A percentile compares a stretch with the other conserved stretches of the same genome.
Evolutionary conservation across 768 basidiomycete genomes (phyloP).

Genomic region (Cystobasidium ongulense): DNA sequence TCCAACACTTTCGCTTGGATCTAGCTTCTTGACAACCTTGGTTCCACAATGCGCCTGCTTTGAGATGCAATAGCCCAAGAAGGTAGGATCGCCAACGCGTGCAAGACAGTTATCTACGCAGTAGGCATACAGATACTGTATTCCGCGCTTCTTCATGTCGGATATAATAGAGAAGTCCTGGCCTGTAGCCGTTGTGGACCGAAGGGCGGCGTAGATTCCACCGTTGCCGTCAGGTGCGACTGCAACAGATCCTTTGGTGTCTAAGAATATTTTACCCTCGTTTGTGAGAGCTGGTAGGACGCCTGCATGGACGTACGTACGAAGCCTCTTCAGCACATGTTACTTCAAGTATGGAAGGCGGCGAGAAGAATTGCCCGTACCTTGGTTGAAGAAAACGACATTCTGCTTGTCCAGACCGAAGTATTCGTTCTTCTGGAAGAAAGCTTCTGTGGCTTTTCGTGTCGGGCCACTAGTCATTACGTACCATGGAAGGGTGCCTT

Average conservation of each 20-base stretch:
- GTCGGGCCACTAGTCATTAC: constrained; percentile 99
- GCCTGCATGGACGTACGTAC: constrained; percentile 51
- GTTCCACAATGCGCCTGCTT: constrained; percentile 85
- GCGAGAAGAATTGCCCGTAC: constrained; percentile 48
- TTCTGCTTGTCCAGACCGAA: constrained; percentile 75
- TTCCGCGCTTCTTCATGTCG: constrained; percentile 64
- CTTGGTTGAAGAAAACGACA: constrained; percentile 93
- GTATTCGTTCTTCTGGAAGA: constrained; percentile 65
- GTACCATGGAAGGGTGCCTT: constrained; percentile 80
- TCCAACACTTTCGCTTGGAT: constrained; percentile 83
- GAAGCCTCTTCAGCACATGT: background rate
- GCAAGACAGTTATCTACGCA: constrained; percentile 99
- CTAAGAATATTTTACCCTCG: constrained; percentile 87
- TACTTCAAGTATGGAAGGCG: background rate
- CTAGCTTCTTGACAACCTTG: constrained; percentile 86
- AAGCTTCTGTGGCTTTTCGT: constrained; percentile 70
- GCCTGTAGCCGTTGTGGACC: constrained; percentile 49
- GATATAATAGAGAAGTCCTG: constrained; percentile 66
- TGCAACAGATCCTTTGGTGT: constrained; percentile 67
- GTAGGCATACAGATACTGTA: constrained; percentile 87
- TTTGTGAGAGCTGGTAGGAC: constrained; percentile 88
- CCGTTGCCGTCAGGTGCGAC: constrained; percentile 98
- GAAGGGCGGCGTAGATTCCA: constrained; percentile 88
- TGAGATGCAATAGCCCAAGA: constrained; percentile 85
- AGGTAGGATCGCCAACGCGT: constrained; percentile 90